Base-by-base conservation (phyloP, 805 yeast genomes). In the Clavispora asparagi region DNA sequence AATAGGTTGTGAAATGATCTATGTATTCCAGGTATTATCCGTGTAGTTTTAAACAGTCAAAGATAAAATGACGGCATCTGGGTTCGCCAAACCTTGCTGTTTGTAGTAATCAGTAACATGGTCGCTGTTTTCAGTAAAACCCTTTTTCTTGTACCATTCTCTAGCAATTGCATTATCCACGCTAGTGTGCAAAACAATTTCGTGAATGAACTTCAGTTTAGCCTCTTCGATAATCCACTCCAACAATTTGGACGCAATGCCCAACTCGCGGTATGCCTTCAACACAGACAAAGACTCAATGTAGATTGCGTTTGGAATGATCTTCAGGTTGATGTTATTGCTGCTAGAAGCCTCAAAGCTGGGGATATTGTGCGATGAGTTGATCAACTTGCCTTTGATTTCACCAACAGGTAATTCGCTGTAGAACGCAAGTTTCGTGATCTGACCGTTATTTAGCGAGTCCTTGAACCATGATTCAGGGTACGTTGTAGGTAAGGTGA, bases 321-420 rank as follows among this genome's bases (percentile, higher is more conserved):
- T 58, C 27, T 61, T 63, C 28, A 65, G 47, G 26, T 50, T 55
- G 30, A 58, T 23, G 23, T 54, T 52, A 23, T 55, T 52, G 12
- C 55, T 53, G 35, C 55, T 59, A 13, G 62, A 52, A n/a, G 46
- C 54, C 36, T 62, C 65, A 33, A 56, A 60, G n/a, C 54, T 51
- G 26, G 62, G 52, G 6, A 71, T 55, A n/a, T 68, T 70, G 40
- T 73, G 69, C 12, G 67, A 55, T 17, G 78, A 70, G 46, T 74
- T 72, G 44, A 76, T 65, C 8, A 73, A 64, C 53, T 70, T 73
- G 45, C 85, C 83, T 49, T 82, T 81, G 41, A 89, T 67, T 4
- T 82, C 84, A 13, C 94, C 96, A 4, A 89, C 92, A 7, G 96
- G 89, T 6, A 86, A 77, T 57, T 85, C 96, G 41, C 84, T 77